Evolutionary conservation across 1,284 basidiomycete species (phyloP).

Genomic region (Somion occarium): DNA sequence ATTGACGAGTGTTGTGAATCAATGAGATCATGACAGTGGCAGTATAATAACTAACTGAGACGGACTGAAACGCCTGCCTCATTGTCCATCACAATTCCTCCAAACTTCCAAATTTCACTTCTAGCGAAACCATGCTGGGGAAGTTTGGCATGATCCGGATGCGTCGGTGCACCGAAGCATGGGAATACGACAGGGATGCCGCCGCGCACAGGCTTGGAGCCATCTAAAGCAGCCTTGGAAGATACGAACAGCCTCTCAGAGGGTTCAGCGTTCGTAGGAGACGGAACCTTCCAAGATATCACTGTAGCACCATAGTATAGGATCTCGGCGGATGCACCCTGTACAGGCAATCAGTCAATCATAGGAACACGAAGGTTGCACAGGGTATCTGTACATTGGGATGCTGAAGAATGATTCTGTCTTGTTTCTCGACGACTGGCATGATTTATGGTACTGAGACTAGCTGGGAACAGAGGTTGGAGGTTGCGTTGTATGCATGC

Average conservation of each 20-base stretch:
- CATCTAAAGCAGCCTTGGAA: constrained; percentile 70
- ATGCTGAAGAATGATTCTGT: constrained; percentile 44
- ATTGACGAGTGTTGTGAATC: constrained; percentile 1
- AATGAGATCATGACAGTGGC: no score
- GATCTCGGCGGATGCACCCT: constrained; percentile 73
- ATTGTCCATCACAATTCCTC: constrained; percentile 63
- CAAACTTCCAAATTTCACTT: constrained; percentile 66
- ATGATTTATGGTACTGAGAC: constrained; percentile 27
- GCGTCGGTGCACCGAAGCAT: constrained; percentile 76
- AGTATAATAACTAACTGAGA: constrained; percentile 59
- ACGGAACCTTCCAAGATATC: constrained; percentile 64
- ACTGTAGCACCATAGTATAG: constrained; percentile 81
- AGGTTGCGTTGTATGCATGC: background rate
- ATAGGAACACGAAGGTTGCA: background rate
- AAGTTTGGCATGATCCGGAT: constrained; percentile 68
- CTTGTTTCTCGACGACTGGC: constrained; percentile 42
- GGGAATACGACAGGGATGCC: constrained; percentile 85
- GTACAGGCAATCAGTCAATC: constrained; percentile 2
- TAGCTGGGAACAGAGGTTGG: background rate
- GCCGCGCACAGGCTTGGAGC: constrained; percentile 72
- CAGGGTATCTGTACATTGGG: constrained; percentile 37
- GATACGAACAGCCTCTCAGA: constrained; percentile 76
- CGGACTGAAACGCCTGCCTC: constrained; percentile 67
- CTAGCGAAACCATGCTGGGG: constrained; percentile 85
- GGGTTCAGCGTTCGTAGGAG: constrained; percentile 29